Percentiles rank a stretch among this genome's conserved stretches.
phyloP scores from a whole-genome alignment of 2,329 filamentous ascomycete genomes.

The Annulohypoxylon truncatum region DNA sequence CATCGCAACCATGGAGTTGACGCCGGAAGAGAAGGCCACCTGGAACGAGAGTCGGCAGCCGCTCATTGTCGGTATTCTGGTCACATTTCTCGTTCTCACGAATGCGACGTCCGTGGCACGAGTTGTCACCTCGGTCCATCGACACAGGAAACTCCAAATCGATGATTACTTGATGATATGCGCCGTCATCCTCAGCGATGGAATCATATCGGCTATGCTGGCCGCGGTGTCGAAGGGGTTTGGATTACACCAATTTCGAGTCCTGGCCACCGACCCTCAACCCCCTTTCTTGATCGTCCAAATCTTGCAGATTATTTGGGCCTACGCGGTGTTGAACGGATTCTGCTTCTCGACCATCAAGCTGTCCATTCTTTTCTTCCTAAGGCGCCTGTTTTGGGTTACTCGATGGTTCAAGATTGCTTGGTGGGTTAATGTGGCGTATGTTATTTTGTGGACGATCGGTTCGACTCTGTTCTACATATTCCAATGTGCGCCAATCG shows the following conservation, averaged over 20 bases:
- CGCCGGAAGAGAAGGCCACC: constrained; percentile 4
- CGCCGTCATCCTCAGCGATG: constrained; percentile 9
- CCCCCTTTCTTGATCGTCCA: neutral
- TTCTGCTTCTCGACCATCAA: constrained; percentile 16
- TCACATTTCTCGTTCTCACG: constrained; percentile 1
- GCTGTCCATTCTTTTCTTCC: constrained; percentile 7
- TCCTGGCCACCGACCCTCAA: constrained; percentile 7
- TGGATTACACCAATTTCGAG: constrained; percentile 5
- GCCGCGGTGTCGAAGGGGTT: constrained; percentile 7
- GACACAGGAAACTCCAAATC: constrained; percentile 1
- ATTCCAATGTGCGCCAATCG: constrained; percentile 8
- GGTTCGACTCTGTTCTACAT: constrained; percentile 14
- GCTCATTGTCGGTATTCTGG: constrained; percentile 7
- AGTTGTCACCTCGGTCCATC: neutral
- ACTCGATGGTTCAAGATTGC: constrained; percentile 8
- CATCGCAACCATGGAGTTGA: constrained; percentile 1
- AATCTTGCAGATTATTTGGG: constrained; percentile 12
- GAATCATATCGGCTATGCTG: constrained; percentile 4
- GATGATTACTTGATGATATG: constrained; percentile 14
- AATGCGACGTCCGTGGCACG: neutral
- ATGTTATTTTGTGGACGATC: constrained; percentile 7
- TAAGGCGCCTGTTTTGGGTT: constrained; percentile 7
- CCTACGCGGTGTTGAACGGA: constrained; percentile 6
- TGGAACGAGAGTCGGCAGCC: constrained; percentile 11
- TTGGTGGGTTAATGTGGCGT: constrained; percentile 2